A percentile compares a stretch with the other conserved stretches of the same genome.
Evolutionary conservation across 2,329 filamentous ascomycete genomes (phyloP).

Genomic region (Mycocentrospora acerina): DNA sequence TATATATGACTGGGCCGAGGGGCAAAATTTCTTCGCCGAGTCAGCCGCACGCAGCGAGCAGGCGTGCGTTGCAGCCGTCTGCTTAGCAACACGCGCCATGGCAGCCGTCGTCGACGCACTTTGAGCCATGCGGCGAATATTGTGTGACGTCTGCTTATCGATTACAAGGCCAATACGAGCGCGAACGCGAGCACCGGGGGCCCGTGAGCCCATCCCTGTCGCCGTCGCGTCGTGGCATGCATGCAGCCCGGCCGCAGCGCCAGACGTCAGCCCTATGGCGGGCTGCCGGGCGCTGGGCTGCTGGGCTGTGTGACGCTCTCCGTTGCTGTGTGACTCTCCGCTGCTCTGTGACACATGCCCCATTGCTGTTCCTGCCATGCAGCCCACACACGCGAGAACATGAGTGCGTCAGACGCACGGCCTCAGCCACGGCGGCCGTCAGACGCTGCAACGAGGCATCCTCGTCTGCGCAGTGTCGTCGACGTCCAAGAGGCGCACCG

Average conservation of each 20-base stretch:
- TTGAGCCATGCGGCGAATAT: slow-evolving; percentile 15
- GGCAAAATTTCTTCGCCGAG: slow-evolving; percentile 17
- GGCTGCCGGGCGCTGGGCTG: too few species aligned
- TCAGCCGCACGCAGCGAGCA: slow-evolving; percentile 11
- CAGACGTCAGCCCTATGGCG: slow-evolving; percentile 9
- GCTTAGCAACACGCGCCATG: slow-evolving; percentile 6
- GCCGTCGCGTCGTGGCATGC: slow-evolving; percentile 4
- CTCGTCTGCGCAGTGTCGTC: slow-evolving; percentile 10
- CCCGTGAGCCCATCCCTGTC: too few species aligned
- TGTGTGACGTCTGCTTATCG: slow-evolving; percentile 15
- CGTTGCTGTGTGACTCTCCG: too few species aligned
- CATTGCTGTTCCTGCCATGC: slow-evolving; percentile 1
- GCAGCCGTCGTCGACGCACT: slow-evolving; percentile 9
- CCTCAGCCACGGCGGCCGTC: slow-evolving; percentile 1
- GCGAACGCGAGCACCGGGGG: too few species aligned
- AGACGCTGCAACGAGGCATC: slow-evolving; percentile 1
- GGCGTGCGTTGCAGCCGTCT: slow-evolving; percentile 1
- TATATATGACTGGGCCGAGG: slow-evolving; percentile 23
- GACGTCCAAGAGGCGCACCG: slow-evolving; percentile 28
- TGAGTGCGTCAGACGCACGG: slow-evolving; percentile 20
- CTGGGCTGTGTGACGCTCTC: too few species aligned
- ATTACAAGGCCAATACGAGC: too few species aligned
- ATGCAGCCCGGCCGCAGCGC: slow-evolving; percentile 14
- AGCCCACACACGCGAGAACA: slow-evolving; percentile 19
- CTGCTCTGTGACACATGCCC: too few species aligned